A percentile compares a stretch with the other conserved stretches of the same genome.
These are phyloP conservation scores for Fusarium camptoceras DNA, from an alignment of 2,329 filamentous ascomycete genomes.

Conservation along the genomic window DNA sequence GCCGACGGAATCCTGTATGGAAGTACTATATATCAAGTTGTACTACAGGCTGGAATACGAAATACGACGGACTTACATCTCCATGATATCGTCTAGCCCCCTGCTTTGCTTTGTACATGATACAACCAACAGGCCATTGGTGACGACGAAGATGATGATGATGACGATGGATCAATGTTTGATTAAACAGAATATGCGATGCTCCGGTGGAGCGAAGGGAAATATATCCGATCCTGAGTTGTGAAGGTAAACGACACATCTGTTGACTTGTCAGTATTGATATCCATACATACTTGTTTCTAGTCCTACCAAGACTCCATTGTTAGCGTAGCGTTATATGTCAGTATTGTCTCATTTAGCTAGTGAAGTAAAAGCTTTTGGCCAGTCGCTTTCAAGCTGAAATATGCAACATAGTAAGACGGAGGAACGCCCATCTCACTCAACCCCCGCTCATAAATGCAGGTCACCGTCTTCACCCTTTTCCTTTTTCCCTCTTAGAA, in stretches of 20 bases:
- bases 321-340: not conserved
- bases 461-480: not conserved
- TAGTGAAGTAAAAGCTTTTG: not conserved
- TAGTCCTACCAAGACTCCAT: not conserved
- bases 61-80: not conserved
- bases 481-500: not conserved
- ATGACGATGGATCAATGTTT: not conserved
- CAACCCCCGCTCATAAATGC: no score
- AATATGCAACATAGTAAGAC: constrained; percentile 9
- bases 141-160: no score
- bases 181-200: not conserved
- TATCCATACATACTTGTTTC: not conserved
- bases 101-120: not conserved
- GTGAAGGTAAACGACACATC: not conserved
- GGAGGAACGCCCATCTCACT: not conserved
- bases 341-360: not conserved
- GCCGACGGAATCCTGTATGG: not conserved
- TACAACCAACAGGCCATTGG: not conserved
- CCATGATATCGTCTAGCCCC: not conserved
- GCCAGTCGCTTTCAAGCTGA: constrained; percentile 1
- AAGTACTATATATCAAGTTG: not conserved
- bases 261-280: not conserved
- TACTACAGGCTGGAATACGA: constrained; percentile 8
- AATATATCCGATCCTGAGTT: not conserved
- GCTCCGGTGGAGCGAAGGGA: constrained; percentile 12